Percentiles rank a stretch among this genome's conserved stretches.
These are phyloP conservation scores for Micractinium sp. DNA, from an alignment of 139 green algal genomes.

Conservation along the genomic window DNA sequence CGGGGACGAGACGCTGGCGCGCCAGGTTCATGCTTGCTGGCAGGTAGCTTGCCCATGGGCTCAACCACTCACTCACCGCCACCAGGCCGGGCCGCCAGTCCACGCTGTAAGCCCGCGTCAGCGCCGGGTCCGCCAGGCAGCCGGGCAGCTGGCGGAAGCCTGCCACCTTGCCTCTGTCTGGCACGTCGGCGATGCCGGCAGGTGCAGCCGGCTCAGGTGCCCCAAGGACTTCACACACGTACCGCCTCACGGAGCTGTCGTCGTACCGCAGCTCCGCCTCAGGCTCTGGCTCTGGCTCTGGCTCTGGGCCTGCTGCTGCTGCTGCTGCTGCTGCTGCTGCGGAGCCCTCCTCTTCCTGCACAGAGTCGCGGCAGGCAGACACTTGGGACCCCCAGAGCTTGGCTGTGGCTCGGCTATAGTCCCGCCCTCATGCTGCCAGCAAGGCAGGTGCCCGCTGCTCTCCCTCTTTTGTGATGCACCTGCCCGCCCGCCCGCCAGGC, in stretches of 20 bases:
- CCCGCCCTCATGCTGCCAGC: neutral
- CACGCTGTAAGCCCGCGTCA: conserved; percentile 34
- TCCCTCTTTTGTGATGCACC: neutral
- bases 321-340: neutral
- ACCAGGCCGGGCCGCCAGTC: conserved; percentile 41
- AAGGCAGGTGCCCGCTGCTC: neutral
- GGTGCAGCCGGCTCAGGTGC: neutral
- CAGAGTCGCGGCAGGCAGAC: neutral
- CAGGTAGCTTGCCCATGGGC: too few relatives aligned
- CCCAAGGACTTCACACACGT: conserved; percentile 26
- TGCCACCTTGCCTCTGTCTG: neutral
- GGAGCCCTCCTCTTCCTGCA: too few relatives aligned
- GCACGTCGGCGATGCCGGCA: too few relatives aligned
- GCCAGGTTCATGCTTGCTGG: too few relatives aligned
- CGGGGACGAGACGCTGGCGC: too few relatives aligned
- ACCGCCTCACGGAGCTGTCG: conserved; percentile 37
- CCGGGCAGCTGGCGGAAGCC: conserved; percentile 19
- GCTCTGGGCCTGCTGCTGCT: neutral
- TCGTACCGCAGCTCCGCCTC: conserved; percentile 16
- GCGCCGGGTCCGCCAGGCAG: conserved; percentile 24
- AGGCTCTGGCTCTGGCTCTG: neutral
- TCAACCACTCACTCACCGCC: conserved; percentile 15
- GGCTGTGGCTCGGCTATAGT: neutral
- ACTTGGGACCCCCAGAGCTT: neutral
- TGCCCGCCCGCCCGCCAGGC: too few relatives aligned